Percentiles rank a stretch among this genome's conserved stretches.
These are phyloP conservation scores for Eucalyptus viminalis DNA, from an alignment of 345 rosid species.

Conservation along the genomic window DNA sequence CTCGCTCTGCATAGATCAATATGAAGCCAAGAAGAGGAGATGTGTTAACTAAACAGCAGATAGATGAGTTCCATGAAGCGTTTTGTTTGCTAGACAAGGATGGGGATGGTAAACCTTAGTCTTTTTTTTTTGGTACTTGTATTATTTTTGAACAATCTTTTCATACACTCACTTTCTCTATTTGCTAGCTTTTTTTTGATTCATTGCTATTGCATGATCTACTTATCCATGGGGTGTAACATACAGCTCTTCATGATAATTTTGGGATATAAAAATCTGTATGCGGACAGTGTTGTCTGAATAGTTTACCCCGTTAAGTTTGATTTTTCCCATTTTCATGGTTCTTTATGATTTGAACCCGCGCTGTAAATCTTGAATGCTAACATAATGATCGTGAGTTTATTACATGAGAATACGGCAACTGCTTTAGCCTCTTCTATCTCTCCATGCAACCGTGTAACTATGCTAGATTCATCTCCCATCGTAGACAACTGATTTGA, in stretches of 20 bases:
- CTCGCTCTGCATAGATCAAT: not conserved
- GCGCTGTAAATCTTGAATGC: not conserved
- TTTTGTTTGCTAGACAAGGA: constrained; percentile 62
- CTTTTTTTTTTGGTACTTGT: not conserved
- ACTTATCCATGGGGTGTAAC: not conserved
- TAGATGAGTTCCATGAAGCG: constrained; percentile 47
- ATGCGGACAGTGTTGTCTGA: not conserved
- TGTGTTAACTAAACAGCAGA: constrained; percentile 26
- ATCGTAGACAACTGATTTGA: not conserved
- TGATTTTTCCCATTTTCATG: not conserved
- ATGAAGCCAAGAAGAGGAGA: not conserved
- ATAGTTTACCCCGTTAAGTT: not conserved
- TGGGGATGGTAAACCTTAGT: constrained; percentile 44
- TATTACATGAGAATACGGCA: not conserved
- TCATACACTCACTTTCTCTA: not conserved
- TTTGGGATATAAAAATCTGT: not conserved
- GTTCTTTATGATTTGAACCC: not conserved
- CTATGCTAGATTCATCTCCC: not conserved
- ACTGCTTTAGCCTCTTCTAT: not conserved
- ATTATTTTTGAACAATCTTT: not conserved
- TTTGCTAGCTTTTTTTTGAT: not conserved
- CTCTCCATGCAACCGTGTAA: not conserved
- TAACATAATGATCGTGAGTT: not conserved
- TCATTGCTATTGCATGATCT: not conserved
- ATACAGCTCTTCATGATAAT: not conserved